These are phyloP conservation scores for Penicillium janthinellum DNA, from an alignment of 2,329 filamentous ascomycete genomes.

Conservation along the genomic window DNA sequence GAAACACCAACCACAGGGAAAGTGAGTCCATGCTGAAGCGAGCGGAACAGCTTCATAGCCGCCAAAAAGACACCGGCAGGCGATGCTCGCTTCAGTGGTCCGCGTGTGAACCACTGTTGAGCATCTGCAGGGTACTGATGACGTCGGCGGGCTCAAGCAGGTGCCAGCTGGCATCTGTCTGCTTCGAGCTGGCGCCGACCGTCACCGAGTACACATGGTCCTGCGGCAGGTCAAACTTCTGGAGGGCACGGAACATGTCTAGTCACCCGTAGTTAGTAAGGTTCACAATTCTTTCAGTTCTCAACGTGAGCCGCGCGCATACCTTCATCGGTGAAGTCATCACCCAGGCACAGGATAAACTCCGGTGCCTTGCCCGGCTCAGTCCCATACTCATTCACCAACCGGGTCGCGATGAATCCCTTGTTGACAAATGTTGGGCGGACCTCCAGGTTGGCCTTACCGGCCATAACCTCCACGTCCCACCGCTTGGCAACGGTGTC, in stretches of 20 bases:
- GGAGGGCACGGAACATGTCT: constrained; percentile 83
- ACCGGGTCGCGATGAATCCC: constrained; percentile 85
- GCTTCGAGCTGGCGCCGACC: constrained; percentile 87
- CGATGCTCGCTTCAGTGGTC: constrained; percentile 23
- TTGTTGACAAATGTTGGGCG: constrained; percentile 98
- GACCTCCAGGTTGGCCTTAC: constrained; percentile 95
- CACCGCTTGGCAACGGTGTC: constrained; percentile 73
- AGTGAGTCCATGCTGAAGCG: not conserved
- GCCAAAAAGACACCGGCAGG: no score
- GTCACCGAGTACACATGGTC: constrained; percentile 86
- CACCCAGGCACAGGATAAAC: constrained; percentile 87
- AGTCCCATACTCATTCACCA: constrained; percentile 71
- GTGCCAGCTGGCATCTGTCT: constrained; percentile 88
- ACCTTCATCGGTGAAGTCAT: constrained; percentile 98
- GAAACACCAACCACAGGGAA: not conserved
- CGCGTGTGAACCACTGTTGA: constrained; percentile 51
- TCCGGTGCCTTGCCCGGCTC: constrained; percentile 64
- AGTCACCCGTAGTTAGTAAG: constrained; percentile 6
- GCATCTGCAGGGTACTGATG: constrained; percentile 63
- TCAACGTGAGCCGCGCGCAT: constrained; percentile 33
- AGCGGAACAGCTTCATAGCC: not conserved
- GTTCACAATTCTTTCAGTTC: not conserved
- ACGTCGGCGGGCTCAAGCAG: constrained; percentile 86
- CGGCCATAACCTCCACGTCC: constrained; percentile 94
- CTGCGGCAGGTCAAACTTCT: constrained; percentile 57